These are phyloP conservation scores for Fusarium poae DNA, from an alignment of 2,329 filamentous ascomycete genomes.

Conservation along the genomic window DNA sequence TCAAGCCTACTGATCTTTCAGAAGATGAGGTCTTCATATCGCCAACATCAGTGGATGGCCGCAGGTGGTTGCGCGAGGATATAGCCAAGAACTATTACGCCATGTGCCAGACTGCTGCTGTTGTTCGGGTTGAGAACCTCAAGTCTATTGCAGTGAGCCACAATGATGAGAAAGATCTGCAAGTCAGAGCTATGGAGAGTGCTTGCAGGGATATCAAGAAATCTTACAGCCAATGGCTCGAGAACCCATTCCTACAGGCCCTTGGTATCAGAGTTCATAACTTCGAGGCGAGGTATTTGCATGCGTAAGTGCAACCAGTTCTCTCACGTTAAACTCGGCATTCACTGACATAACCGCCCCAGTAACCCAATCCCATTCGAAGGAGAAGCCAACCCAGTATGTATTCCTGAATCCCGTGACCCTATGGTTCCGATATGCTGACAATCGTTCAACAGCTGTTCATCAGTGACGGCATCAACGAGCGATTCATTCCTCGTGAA, in stretches of 20 bases:
- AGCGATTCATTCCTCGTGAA: background rate
- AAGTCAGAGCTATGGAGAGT: background rate
- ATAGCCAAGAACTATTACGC: background rate
- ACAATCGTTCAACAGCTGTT: background rate
- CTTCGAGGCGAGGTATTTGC: background rate
- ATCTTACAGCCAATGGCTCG: background rate
- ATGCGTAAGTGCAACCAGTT: background rate
- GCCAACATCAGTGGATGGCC: background rate
- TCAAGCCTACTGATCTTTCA: constrained; percentile 1
- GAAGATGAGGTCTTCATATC: background rate
- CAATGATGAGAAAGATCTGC: background rate
- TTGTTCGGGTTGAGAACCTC: background rate
- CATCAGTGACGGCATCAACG: background rate
- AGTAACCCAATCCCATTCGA: background rate
- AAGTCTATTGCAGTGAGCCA: background rate
- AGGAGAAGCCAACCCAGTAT: background rate
- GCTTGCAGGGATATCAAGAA: background rate
- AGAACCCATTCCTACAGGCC: background rate
- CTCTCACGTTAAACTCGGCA: fast-evolving
- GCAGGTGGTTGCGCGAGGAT: background rate
- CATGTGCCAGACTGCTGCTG: background rate
- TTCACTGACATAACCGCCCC: background rate
- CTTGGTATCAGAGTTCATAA: constrained; percentile 1
- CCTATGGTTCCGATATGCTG: background rate
- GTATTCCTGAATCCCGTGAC: background rate